A percentile compares a stretch with the other conserved stretches of the same genome.
Conservation (phyloP, 257 asterid species). For the Jacaranda copaia region DNA sequence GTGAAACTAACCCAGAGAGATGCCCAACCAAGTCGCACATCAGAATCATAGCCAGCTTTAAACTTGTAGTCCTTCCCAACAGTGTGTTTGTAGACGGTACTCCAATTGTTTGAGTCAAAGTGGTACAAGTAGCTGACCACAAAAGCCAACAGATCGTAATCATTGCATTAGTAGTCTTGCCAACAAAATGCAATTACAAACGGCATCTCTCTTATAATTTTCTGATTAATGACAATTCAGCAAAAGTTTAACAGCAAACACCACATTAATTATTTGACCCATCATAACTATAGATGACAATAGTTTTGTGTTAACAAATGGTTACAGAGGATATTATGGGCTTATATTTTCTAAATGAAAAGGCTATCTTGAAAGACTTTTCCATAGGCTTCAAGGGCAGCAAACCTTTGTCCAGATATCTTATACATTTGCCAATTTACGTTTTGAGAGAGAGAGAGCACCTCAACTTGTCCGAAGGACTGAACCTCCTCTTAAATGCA, state of each 20-base stretch:
- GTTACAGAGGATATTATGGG: too few species aligned
- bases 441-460: slow-evolving; percentile 27
- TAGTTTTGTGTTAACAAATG: too few species aligned
- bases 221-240: too few species aligned
- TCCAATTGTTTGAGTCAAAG: slow-evolving; percentile 85
- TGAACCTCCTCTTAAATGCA: slow-evolving; percentile 83
- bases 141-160: slow-evolving; percentile 26
- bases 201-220: too few species aligned
- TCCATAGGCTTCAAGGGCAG: slow-evolving; percentile 14
- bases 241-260: too few species aligned
- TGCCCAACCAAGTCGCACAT: slow-evolving; percentile 95
- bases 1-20: slow-evolving; percentile 82
- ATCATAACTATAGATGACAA: too few species aligned
- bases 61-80: slow-evolving; percentile 83
- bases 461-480: slow-evolving; percentile 93
- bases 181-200: too few species aligned
- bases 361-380: background rate
- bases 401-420: background rate
- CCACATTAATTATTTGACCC: too few species aligned
- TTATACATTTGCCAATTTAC: slow-evolving; percentile 17
- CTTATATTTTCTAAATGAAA: too few species aligned
- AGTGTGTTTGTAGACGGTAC: slow-evolving; percentile 82
- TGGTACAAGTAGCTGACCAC: slow-evolving; percentile 78
- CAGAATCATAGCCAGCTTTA: slow-evolving; percentile 96
- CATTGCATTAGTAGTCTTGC: slow-evolving; percentile 21